Evolutionary conservation across 257 asterid species (phyloP), one percentile per base, ranked within the genome.

Genomic region (Agastache rugosa): DNA sequence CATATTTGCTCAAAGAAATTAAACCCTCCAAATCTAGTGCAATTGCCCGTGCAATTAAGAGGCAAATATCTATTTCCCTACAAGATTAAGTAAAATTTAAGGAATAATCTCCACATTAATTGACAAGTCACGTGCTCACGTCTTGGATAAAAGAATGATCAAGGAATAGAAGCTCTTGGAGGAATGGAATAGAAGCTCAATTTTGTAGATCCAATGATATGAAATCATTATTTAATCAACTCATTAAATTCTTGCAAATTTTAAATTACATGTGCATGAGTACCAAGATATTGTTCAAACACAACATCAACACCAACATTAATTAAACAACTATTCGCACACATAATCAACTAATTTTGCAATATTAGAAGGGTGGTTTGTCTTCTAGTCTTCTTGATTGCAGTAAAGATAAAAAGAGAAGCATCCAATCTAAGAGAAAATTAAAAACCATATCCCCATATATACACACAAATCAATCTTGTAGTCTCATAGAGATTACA

Each of bases 311-410:
- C 17, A 56, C 63, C 63, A 23, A 56, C 63, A 56, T 25, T 23
- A 48, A 16, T 27, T 41, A 79, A 50, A 60, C 15, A 17, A 45
- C 8, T 61, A 10, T 58, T 6, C 1, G 14, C 12, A 31, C 11
- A 64, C 31, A 56, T 67, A 76, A 14, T 7, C 0, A 48, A 88
- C 50, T 54, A 80, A 70, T 81, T 20, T 20, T 23, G 41, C 34
- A 65, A 45, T 68, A 29, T 29, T 29, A 77, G 90, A 92, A 78
- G 85, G 76, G 78, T 87, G 86, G 63, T 85, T 87, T 92, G 97
- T 88, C 96, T 75, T 75, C 39, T 88, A 78, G 84, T 66, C 79
- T 81, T 29, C 11, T 51, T 83, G 86, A 68, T 77, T 77, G 77
- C 72, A 76, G 23, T 54, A 78, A 41, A 78, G 73, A 79, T 78